Base-by-base conservation (phyloP, 306 rosid species). In the Boehmeria nivea region DNA sequence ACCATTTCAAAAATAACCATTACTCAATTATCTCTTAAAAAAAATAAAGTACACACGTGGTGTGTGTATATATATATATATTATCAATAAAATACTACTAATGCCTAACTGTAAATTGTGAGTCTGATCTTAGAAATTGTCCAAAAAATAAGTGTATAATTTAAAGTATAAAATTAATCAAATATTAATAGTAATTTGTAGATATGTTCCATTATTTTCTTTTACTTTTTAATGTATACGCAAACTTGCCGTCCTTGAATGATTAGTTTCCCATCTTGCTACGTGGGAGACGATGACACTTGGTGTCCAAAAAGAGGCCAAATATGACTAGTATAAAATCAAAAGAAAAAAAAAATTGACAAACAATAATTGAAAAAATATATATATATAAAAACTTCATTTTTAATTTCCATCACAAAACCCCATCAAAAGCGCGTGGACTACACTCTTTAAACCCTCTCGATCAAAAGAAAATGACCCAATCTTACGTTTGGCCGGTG, bases 161-260 rank as follows among this genome's bases (percentile, higher is more conserved):
- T 37, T 10, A 31, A 31, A 4, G 36, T 31, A n/a, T 31, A 31
- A 33, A 34, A 54, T 12, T 18, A 31, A 17, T 28, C 6, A 27
- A 17, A 6, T 12, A 28, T 14, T 12, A 1, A 50, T 12, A 31
- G 8, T 31, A 31, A 31, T 8, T 8, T 26, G 1, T 13, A 13
- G 24, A 45, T 9, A 23, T 19, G 18, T 40, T 21, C 36, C 16
- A 23, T 42, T 11, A 10, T 64, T 16, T 51, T 40, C 39, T 27
- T 19, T 14, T 28, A 6, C 36, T 31, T 31, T 28, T 38, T 0
- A n/a, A 11, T 47, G 3, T 39, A 31, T 51, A 4, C 56, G 44
- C 43, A 42, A 42, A 53, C 65, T 63, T 64, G 66, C 56, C 57
- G 66, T 57, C 66, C 28, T 22, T 57, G 27, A 70, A 51, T 40